Percentiles rank a stretch among this genome's conserved stretches.
Conservation (phyloP, 257 asterid genomes). For the Solanum lignicaule region DNA sequence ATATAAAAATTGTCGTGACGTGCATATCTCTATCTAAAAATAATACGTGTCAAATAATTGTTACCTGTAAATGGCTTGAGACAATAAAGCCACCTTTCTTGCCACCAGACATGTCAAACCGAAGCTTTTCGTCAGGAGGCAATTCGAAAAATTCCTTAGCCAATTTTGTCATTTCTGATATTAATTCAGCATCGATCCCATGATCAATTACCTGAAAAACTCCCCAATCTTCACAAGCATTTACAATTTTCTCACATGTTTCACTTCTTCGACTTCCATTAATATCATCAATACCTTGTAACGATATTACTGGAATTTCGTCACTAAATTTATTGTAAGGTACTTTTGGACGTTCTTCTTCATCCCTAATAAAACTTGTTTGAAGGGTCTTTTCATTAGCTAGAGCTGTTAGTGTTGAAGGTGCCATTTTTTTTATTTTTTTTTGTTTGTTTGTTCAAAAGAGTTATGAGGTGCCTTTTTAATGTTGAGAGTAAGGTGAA, state of each 20-base stretch:
- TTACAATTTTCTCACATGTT: conserved; percentile 42
- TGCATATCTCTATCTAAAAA: too few relatives aligned
- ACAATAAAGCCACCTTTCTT: conserved; percentile 78
- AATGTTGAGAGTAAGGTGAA: background rate
- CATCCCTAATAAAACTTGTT: conserved; percentile 59
- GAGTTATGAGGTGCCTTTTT: too few relatives aligned
- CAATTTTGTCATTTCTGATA: conserved; percentile 37
- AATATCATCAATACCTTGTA: conserved; percentile 37
- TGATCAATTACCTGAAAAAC: conserved; percentile 79
- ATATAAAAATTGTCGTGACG: too few relatives aligned
- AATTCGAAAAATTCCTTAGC: conserved; percentile 49
- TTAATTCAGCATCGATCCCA: conserved; percentile 36
- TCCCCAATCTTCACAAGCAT: conserved; percentile 90
- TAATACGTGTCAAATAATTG: background rate
- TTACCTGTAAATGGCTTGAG: conserved; percentile 80
- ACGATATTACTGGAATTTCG: conserved; percentile 79
- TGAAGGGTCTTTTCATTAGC: conserved; percentile 26
- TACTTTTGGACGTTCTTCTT: conserved; percentile 80
- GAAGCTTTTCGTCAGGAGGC: conserved; percentile 54
- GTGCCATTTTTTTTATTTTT: background rate
- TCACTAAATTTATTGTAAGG: conserved; percentile 59
- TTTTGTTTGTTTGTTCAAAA: background rate
- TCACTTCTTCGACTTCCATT: conserved; percentile 18
- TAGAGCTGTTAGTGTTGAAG: conserved; percentile 24
- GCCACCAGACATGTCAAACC: conserved; percentile 70